phyloP scores from a whole-genome alignment of 805 yeast genomes.

The Sugiyamaella valdiviana region DNA sequence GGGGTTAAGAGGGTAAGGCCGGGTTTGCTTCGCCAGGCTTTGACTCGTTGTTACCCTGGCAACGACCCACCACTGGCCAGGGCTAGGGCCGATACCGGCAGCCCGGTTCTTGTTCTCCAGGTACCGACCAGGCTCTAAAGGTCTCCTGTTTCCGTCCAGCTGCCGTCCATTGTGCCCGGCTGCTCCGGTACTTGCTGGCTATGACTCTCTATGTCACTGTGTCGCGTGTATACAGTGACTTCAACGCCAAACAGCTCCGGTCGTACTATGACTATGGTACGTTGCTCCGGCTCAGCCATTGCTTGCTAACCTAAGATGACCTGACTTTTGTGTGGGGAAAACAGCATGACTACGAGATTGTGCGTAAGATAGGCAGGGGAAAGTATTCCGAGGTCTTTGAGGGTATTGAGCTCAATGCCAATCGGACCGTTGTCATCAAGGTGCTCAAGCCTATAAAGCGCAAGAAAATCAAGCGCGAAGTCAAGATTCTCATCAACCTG shows the following conservation, averaged over 20 bases:
- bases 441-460: constrained; percentile 90
- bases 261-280: constrained; percentile 73
- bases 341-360: constrained; percentile 78
- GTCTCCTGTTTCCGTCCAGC: not conserved
- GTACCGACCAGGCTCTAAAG: too few species aligned
- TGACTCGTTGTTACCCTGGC: too few species aligned
- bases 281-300: constrained; percentile 5
- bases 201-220: constrained; percentile 26
- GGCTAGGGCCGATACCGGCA: too few species aligned
- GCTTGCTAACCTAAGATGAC: constrained; percentile 35
- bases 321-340: constrained; percentile 76
- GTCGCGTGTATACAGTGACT: constrained; percentile 77
- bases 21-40: too few species aligned
- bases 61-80: too few species aligned
- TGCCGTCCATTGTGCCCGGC: not conserved
- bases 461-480: constrained; percentile 87
- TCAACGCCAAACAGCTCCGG: constrained; percentile 65
- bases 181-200: not conserved
- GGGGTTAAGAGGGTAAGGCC: too few species aligned
- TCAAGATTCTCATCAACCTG: constrained; percentile 77
- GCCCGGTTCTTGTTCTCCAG: too few species aligned
- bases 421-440: constrained; percentile 72
- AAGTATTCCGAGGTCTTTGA: constrained; percentile 91
- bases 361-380: constrained; percentile 83
- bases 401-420: constrained; percentile 58